Evolutionary conservation across 2,329 filamentous ascomycete species (phyloP).

Genomic region (Cylindrodendrum hubeiense): DNA sequence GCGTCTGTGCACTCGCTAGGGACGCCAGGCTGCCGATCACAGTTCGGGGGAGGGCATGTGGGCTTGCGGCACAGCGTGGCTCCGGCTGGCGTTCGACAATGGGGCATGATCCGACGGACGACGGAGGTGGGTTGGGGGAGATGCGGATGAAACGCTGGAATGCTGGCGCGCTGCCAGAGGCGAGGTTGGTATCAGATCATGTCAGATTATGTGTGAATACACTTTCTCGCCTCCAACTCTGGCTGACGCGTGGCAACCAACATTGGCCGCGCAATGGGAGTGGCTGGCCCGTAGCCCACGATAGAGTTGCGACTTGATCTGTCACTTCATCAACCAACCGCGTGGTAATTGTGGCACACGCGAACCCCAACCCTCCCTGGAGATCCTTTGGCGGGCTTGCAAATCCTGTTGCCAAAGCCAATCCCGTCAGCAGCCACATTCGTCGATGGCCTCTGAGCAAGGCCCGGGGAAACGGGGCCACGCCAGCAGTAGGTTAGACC

Average conservation of each 20-base stretch:
- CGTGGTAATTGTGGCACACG: background rate
- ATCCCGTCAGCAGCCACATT: background rate
- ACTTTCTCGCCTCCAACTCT: background rate
- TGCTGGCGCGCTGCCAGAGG: slow-evolving; percentile 17
- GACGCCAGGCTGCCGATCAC: slow-evolving; percentile 37
- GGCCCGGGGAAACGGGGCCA: background rate
- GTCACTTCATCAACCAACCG: background rate
- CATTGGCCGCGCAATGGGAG: background rate
- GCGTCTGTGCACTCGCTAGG: slow-evolving; percentile 25
- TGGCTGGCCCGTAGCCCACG: background rate
- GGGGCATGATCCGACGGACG: slow-evolving; percentile 22
- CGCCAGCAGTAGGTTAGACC: slow-evolving; percentile 1
- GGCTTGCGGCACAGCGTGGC: slow-evolving; percentile 28
- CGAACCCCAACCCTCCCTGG: background rate
- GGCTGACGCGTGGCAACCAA: background rate
- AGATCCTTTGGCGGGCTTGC: no score
- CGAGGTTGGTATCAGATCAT: slow-evolving; percentile 23
- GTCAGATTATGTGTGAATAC: background rate
- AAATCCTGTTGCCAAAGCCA: background rate
- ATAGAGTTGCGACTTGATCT: background rate
- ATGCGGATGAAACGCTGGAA: slow-evolving; percentile 31
- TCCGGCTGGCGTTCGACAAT: background rate
- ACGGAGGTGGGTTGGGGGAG: slow-evolving; percentile 42
- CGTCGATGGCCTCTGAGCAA: background rate
- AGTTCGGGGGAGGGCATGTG: slow-evolving; percentile 32